These are phyloP conservation scores for Lodderomyces oxycetoniae DNA, from an alignment of 1,139 yeast species.

Conservation along the genomic window DNA sequence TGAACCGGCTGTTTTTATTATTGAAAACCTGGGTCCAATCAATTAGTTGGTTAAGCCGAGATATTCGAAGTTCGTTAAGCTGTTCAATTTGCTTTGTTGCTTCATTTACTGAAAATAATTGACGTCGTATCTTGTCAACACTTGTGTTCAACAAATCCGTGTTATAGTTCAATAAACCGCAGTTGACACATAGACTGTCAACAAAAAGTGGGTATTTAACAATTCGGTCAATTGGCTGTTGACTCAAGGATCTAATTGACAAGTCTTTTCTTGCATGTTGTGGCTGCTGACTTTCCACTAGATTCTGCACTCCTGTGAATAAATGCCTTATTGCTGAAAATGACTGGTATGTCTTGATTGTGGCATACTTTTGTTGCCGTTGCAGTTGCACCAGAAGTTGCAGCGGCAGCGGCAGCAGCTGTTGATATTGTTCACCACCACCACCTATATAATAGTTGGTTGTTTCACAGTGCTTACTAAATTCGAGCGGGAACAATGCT, in stretches of 20 bases:
- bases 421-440: background rate
- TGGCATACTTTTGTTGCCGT: background rate
- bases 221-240: conserved; percentile 50
- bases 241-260: conserved; percentile 47
- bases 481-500: no score
- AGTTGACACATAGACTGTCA: conserved; percentile 31
- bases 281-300: conserved; percentile 42
- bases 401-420: background rate
- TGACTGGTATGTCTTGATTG: background rate
- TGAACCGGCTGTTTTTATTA: conserved; percentile 9
- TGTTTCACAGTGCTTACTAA: background rate
- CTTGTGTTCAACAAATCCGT: background rate
- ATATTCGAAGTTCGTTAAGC: background rate
- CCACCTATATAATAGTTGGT: no score
- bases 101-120: conserved; percentile 7
- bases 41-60: background rate
- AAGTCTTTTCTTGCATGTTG: conserved; percentile 30
- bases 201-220: conserved; percentile 48
- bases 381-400: background rate
- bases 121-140: conserved; percentile 3
- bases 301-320: conserved; percentile 31
- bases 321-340: background rate
- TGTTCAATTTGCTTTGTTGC: conserved; percentile 2
- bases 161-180: background rate
- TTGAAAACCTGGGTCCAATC: background rate